A percentile compares a stretch with the other conserved stretches of the same genome.
phyloP scores from a whole-genome alignment of 116 monocot species.

The Zostera marina region DNA sequence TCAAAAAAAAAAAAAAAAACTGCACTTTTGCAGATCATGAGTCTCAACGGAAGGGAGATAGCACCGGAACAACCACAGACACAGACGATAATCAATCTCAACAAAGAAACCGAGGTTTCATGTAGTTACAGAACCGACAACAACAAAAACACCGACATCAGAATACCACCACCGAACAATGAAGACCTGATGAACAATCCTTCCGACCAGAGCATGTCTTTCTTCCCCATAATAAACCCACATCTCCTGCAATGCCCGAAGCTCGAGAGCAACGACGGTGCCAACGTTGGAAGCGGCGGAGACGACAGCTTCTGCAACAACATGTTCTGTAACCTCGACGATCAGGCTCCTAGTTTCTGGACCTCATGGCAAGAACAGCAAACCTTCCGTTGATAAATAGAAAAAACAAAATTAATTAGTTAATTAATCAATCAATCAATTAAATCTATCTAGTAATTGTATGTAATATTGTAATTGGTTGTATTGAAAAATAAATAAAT shows the following conservation, averaged over 20 bases:
- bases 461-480: too few species aligned
- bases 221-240: constrained; percentile 43
- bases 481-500: too few species aligned
- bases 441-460: too few species aligned
- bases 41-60: constrained; percentile 32
- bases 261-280: constrained; percentile 16
- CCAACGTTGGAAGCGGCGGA: neutral
- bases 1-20: too few species aligned
- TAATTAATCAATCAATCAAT: too few species aligned
- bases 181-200: constrained; percentile 17
- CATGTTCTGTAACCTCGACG: constrained; percentile 64
- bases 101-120: constrained; percentile 89
- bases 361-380: constrained; percentile 23
- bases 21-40: constrained; percentile 9
- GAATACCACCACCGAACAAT: constrained; percentile 2
- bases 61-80: constrained; percentile 42
- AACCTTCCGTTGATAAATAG: constrained; percentile 18
- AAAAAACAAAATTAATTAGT: too few species aligned
- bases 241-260: constrained; percentile 10
- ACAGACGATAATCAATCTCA: constrained; percentile 65
- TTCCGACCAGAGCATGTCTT: constrained; percentile 13
- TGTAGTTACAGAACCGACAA: constrained; percentile 94
- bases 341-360: constrained; percentile 34
- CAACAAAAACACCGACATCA: constrained; percentile 39
- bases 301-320: constrained; percentile 64